Conservation (phyloP, 139 green algal genomes). For the Micractinium sp. region DNA sequence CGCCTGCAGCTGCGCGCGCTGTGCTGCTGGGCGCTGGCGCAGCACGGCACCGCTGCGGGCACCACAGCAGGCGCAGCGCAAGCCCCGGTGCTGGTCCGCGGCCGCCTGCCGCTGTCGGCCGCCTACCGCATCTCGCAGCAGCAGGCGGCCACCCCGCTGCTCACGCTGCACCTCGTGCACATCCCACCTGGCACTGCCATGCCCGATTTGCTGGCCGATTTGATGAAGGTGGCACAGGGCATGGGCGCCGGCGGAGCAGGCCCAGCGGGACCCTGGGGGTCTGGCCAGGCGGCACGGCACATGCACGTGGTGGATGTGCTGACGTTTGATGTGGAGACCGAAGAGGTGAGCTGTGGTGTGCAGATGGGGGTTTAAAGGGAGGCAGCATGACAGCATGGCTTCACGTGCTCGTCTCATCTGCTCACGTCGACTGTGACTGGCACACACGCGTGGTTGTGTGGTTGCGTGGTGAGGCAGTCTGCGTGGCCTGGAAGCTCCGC, state of each 20-base stretch:
- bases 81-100: background rate
- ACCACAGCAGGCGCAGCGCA: background rate
- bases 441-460: too few relatives aligned
- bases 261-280: background rate
- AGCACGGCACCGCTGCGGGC: too few relatives aligned
- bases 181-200: background rate
- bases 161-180: background rate
- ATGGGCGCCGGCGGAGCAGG: background rate
- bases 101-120: background rate
- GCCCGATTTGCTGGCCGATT: background rate
- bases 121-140: background rate
- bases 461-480: too few relatives aligned
- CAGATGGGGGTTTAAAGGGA: too few relatives aligned
- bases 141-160: background rate
- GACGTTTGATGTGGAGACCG: background rate
- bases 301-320: background rate
- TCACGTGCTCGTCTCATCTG: too few relatives aligned
- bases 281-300: background rate
- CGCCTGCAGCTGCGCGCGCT: conserved; percentile 12
- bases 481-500: too few relatives aligned
- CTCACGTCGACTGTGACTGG: too few relatives aligned
- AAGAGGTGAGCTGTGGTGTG: background rate
- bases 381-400: too few relatives aligned
- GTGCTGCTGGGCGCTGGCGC: conserved; percentile 21
- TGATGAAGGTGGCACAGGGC: background rate